phyloP scores from a whole-genome alignment of 2,329 filamentous ascomycete species.

The Calonectria multiphialidica region DNA sequence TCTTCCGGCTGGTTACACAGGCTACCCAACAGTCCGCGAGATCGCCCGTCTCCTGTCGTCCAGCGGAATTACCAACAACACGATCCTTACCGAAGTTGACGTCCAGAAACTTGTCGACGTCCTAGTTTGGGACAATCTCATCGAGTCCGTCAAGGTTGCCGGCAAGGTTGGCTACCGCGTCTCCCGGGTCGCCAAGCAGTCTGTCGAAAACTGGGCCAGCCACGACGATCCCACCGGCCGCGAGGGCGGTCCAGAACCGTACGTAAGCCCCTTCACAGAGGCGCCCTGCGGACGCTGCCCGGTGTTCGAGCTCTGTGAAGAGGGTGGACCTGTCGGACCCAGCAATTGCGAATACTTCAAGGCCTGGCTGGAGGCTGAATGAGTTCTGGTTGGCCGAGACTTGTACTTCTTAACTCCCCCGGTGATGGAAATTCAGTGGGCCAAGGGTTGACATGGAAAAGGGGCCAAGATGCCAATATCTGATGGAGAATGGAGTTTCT shows the following conservation, averaged over 20 bases:
- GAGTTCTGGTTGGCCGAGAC: slow-evolving; percentile 23
- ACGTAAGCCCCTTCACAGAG: slow-evolving; percentile 83
- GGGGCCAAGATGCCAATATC: neutral
- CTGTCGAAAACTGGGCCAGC: slow-evolving; percentile 54
- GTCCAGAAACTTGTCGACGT: slow-evolving; percentile 90
- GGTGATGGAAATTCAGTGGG: neutral
- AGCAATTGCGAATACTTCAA: slow-evolving; percentile 93
- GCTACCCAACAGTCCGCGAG: slow-evolving; percentile 84
- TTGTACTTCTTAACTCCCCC: neutral
- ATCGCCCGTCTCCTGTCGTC: slow-evolving; percentile 81
- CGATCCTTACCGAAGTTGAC: slow-evolving; percentile 77
- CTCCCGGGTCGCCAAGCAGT: slow-evolving; percentile 61
- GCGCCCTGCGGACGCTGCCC: slow-evolving; percentile 92
- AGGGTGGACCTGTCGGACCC: slow-evolving; percentile 90
- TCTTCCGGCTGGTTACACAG: slow-evolving; percentile 75
- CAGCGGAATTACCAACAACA: slow-evolving; percentile 78
- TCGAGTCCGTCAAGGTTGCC: slow-evolving; percentile 73
- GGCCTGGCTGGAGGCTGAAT: slow-evolving; percentile 76
- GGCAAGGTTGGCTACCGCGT: slow-evolving; percentile 66
- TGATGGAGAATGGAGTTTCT: slow-evolving; percentile 39
- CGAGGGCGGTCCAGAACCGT: slow-evolving; percentile 56
- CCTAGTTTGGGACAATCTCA: slow-evolving; percentile 86
- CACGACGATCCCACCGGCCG: slow-evolving; percentile 51
- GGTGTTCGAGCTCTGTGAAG: slow-evolving; percentile 91
- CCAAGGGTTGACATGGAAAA: neutral